Evolutionary conservation across 768 basidiomycete genomes (phyloP), one percentile per base, ranked within the genome.

Genomic region (Naganishia antarctica): DNA sequence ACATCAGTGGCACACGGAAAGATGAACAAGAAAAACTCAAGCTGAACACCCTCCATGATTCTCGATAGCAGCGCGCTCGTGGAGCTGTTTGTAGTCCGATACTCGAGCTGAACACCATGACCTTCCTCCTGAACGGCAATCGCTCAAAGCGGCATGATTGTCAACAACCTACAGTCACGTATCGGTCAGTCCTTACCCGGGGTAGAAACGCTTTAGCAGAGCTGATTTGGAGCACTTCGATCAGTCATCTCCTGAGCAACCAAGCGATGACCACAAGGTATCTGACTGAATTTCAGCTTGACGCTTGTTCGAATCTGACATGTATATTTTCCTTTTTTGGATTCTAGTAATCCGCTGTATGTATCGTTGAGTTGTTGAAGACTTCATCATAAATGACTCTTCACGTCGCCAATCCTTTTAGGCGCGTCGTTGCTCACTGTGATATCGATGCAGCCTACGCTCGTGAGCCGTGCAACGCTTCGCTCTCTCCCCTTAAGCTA

Each of bases 351-450:
- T 63, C 76, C 76, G 4, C 67, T 77, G 25, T 61, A 18, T 6
- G 64, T 60, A 5, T 11, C 34, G n/a, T 13, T 25, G 32, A n/a
- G 3, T 7, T 23, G 1, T 11, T 2, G 4, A n/a, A 3, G 28
- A 21, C 7, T 21, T 11, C 11, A 45, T 21, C 7, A 2, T 43
- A n/a, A 9, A 23, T n/a, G 41, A 18, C 6, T 23, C n/a, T n/a
- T n/a, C 4, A 41, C 40, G 12, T 18, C 40, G 32, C 31, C 11
- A 3, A 11, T 34, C 8, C 21, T 44, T 6, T 4, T 40, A 66
- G 65, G 18, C 85, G 91, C 12, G 87, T 88, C 47, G 82, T 97
- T 40, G 91, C 90, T 0, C 86, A 96, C 46, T 91, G 90, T 75
- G 92, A 97, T 72, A 89, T 80, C 29, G 80, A 80, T 67, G 79